Evolutionary conservation across 306 rosid species (phyloP).

Genomic region (Begonia loranthoides): DNA sequence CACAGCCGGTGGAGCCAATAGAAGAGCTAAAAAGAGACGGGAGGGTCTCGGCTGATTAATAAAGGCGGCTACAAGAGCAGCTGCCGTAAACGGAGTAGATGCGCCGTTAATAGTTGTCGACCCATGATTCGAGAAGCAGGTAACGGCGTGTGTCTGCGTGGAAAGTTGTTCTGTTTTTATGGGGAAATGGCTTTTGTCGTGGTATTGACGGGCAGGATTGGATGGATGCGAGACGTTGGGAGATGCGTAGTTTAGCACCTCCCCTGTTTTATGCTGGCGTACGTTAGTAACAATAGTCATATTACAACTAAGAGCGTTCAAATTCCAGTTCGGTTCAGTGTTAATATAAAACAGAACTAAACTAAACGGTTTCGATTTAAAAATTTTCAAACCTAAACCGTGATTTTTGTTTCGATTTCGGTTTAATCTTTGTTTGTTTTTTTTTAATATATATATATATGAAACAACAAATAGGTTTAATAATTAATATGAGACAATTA

Average conservation of each 20-base stretch:
- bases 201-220: constrained; percentile 28
- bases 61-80: constrained; percentile 2
- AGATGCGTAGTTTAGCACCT: constrained; percentile 18
- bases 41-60: not conserved
- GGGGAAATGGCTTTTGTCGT: constrained; percentile 39
- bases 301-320: too few species aligned
- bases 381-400: too few species aligned
- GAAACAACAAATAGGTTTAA: too few species aligned
- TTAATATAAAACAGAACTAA: too few species aligned
- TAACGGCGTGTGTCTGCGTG: constrained; percentile 23
- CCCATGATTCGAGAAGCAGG: not conserved
- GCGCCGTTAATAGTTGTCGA: not conserved
- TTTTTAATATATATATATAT: too few species aligned
- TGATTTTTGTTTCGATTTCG: too few species aligned
- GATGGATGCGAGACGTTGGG: constrained; percentile 6
- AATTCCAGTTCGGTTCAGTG: too few species aligned
- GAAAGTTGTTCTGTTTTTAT: constrained; percentile 38
- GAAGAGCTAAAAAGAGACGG: constrained; percentile 8
- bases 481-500: too few species aligned
- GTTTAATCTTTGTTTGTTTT: too few species aligned
- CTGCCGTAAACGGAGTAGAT: constrained; percentile 5
- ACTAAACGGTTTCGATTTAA: too few species aligned
- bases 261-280: not conserved
- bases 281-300: constrained; percentile 7
- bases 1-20: constrained; percentile 15